A percentile compares a stretch with the other conserved stretches of the same genome.
These are phyloP conservation scores for Pelargonium myrrhifolium DNA, from an alignment of 441 rosid species.

Conservation along the genomic window DNA sequence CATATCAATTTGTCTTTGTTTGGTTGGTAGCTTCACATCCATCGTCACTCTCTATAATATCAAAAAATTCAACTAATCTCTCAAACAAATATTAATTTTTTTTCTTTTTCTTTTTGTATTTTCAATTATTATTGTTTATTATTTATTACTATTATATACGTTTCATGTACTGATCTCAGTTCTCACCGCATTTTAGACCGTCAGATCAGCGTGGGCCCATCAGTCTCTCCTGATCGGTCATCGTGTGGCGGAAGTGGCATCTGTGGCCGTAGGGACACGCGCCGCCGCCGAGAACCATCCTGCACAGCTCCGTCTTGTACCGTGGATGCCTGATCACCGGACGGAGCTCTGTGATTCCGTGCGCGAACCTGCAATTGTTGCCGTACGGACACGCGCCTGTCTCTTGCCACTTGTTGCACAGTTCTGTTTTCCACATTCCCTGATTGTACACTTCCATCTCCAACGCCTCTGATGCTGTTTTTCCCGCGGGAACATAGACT, in stretches of 20 bases:
- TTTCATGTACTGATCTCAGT: neutral
- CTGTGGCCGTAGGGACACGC: conserved; percentile 56
- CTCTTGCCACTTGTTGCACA: conserved; percentile 73
- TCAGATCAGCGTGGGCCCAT: conserved; percentile 13
- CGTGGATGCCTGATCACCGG: conserved; percentile 67
- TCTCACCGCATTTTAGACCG: neutral
- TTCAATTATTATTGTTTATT: neutral
- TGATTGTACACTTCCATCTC: conserved; percentile 56
- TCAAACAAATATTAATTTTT: neutral
- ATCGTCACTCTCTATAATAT: too few species aligned
- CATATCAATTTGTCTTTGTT: neutral
- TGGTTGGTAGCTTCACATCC: neutral
- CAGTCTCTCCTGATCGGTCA: conserved; percentile 42
- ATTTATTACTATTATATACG: neutral
- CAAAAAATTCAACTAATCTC: neutral
- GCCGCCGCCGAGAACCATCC: conserved; percentile 57
- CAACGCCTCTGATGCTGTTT: conserved; percentile 40
- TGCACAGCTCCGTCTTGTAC: conserved; percentile 66
- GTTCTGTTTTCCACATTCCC: conserved; percentile 61
- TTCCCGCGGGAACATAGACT: conserved; percentile 43
- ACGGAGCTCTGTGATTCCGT: conserved; percentile 54
- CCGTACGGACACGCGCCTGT: conserved; percentile 65
- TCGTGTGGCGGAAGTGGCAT: conserved; percentile 64
- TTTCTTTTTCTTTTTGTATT: too few species aligned
- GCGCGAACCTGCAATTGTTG: conserved; percentile 58